phyloP scores from a whole-genome alignment of 257 asterid genomes.

The Paraleonurus japonicus region DNA sequence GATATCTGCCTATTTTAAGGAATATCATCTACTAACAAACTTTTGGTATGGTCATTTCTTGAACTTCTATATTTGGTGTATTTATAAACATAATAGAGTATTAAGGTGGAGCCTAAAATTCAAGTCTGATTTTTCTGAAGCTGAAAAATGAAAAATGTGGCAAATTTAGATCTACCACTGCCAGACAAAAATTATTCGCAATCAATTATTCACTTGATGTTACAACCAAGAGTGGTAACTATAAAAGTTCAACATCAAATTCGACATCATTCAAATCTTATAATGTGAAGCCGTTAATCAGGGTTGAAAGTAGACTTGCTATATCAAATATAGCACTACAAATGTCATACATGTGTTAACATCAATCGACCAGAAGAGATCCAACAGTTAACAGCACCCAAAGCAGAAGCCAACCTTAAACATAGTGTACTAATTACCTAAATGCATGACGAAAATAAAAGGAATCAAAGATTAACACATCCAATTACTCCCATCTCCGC shows the following conservation, averaged over 20 bases:
- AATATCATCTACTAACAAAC: neutral
- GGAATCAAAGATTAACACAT: neutral
- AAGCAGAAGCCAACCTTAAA: neutral
- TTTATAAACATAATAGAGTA: too few relatives aligned
- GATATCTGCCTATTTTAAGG: neutral
- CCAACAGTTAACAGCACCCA: neutral
- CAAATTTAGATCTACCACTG: neutral
- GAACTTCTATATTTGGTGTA: neutral
- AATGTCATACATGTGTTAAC: neutral
- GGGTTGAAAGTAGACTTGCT: neutral
- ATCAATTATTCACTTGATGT: too few relatives aligned
- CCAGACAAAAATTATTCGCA: neutral
- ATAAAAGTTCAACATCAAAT: neutral
- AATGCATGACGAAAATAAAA: neutral
- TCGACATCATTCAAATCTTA: neutral
- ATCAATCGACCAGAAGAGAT: neutral
- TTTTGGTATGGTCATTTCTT: neutral
- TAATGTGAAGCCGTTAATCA: neutral
- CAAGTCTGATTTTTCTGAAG: neutral
- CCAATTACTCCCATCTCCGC: neutral
- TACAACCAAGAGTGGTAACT: neutral
- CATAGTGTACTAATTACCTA: neutral
- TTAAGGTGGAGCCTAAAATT: neutral
- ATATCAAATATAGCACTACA: neutral
- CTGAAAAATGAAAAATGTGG: neutral